Conservation (phyloP, 2,329 filamentous ascomycete species). For the Tolypocladium guangdongense region DNA sequence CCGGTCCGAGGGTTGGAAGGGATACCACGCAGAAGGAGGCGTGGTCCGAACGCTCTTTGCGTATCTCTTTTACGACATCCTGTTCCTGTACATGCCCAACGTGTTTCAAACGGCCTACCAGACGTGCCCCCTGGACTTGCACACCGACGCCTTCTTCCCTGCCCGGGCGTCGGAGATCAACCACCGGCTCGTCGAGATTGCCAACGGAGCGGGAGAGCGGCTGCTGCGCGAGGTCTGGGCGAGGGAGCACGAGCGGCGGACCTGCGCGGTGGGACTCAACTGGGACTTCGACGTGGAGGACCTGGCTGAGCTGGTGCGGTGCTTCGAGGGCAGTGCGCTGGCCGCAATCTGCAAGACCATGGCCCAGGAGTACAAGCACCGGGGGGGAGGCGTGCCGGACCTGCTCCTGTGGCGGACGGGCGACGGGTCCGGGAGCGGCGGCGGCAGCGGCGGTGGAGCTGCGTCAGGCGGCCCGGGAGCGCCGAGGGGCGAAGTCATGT, state of each 20-base stretch:
- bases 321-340: slow-evolving; percentile 71
- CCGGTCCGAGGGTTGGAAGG: slow-evolving; percentile 76
- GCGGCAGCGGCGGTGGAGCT: neutral
- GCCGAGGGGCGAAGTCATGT: slow-evolving; percentile 54
- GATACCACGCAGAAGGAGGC: slow-evolving; percentile 85
- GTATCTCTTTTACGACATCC: slow-evolving; percentile 84
- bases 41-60: slow-evolving; percentile 85
- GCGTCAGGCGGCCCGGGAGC: slow-evolving; percentile 13
- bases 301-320: slow-evolving; percentile 64
- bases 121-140: slow-evolving; percentile 83
- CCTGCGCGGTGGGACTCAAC: slow-evolving; percentile 82
- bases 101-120: slow-evolving; percentile 96
- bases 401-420: slow-evolving; percentile 69
- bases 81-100: slow-evolving; percentile 89
- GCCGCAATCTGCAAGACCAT: slow-evolving; percentile 84
- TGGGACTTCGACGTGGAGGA: slow-evolving; percentile 80
- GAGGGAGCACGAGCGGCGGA: slow-evolving; percentile 56
- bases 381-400: slow-evolving; percentile 84
- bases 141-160: slow-evolving; percentile 86
- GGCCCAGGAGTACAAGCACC: slow-evolving; percentile 84
- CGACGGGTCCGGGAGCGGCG: neutral
- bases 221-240: slow-evolving; percentile 61
- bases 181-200: slow-evolving; percentile 72
- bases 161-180: slow-evolving; percentile 84
- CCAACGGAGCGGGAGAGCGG: slow-evolving; percentile 62